Evolutionary conservation across 305 asterid genomes (phyloP), one percentile per base, ranked within the genome.

Genomic region (Fraxinus velutina): DNA sequence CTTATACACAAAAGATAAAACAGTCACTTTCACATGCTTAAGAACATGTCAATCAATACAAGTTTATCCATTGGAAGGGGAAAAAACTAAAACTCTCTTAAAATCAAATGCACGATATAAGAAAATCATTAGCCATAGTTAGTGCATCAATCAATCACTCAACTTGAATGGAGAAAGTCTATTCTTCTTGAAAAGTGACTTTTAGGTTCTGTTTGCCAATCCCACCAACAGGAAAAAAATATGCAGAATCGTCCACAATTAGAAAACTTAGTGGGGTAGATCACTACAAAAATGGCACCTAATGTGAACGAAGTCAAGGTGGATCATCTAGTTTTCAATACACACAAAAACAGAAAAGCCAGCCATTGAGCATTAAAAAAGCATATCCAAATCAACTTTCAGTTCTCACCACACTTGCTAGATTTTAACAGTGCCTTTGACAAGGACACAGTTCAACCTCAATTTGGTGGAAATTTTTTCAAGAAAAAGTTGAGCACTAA

Each of bases 111-210:
- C 62, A 52, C 62, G 21, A 52, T 21, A 15, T 52, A n/a, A 50
- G 62, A 52, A 52, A 52, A 52, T 52, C 62, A 52, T 52, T 52
- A 52, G n/a, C 62, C 62, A 52, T 52, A 15, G 5, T 52, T 15
- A 52, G 62, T 52, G 62, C 62, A 52, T 52, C 73, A 64, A 24
- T 64, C 73, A 64, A 64, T 24, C 73, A 64, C 73, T 64, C 73
- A 64, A 64, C 73, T 9, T 64, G 34, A 27, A 64, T 64, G 4
- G 17, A 64, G 33, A 24, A 24, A 64, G 30, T 64, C 13, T 64
- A 22, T 64, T 64, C 73, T 64, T 64, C 17, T 64, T 27, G n/a
- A 64, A 64, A 64, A 64, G 73, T 22, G 73, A 24, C 73, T 64
- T 10, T 24, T 12, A 64, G 32, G 34, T 64, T 24, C 73, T 64